Percentiles rank a stretch among this genome's conserved stretches.
phyloP scores from a whole-genome alignment of 352 stramenopile species.

The Phytophthora colocasiae region DNA sequence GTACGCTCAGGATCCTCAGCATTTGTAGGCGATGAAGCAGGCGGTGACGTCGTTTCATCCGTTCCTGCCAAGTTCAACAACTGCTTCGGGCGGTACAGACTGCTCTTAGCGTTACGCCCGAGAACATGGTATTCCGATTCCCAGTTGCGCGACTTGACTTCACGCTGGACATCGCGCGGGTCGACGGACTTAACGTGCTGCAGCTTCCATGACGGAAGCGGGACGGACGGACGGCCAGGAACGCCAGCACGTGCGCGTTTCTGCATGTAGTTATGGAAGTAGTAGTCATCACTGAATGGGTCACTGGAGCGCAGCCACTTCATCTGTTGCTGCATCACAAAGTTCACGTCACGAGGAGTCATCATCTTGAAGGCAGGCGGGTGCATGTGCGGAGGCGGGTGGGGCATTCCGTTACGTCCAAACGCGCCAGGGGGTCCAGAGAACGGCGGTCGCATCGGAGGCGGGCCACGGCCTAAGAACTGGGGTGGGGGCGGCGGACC shows the following conservation, averaged over 20 bases:
- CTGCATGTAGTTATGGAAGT: slow-evolving; percentile 87
- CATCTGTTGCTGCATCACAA: slow-evolving; percentile 87
- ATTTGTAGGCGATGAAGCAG: slow-evolving; percentile 19
- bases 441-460: slow-evolving; percentile 39
- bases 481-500: slow-evolving; percentile 30
- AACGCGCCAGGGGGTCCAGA: slow-evolving; percentile 27
- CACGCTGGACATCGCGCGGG: slow-evolving; percentile 58
- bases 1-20: slow-evolving; percentile 30
- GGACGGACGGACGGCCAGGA: slow-evolving; percentile 45
- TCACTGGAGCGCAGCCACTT: slow-evolving; percentile 89
- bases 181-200: slow-evolving; percentile 86
- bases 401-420: slow-evolving; percentile 24
- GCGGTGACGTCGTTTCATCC: slow-evolving; percentile 13
- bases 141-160: slow-evolving; percentile 78
- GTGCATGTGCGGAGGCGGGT: slow-evolving; percentile 48
- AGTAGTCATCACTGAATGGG: slow-evolving; percentile 91
- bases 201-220: slow-evolving; percentile 84
- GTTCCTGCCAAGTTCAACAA: slow-evolving; percentile 54
- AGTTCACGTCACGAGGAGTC: slow-evolving; percentile 85
- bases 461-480: slow-evolving; percentile 30
- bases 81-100: slow-evolving; percentile 81
- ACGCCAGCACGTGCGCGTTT: slow-evolving; percentile 61
- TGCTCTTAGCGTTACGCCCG: slow-evolving; percentile 79
- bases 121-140: slow-evolving; percentile 78
- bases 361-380: slow-evolving; percentile 83